Evolutionary conservation across 139 green algal genomes (phyloP).

Genomic region (Micromonas pusilla): DNA sequence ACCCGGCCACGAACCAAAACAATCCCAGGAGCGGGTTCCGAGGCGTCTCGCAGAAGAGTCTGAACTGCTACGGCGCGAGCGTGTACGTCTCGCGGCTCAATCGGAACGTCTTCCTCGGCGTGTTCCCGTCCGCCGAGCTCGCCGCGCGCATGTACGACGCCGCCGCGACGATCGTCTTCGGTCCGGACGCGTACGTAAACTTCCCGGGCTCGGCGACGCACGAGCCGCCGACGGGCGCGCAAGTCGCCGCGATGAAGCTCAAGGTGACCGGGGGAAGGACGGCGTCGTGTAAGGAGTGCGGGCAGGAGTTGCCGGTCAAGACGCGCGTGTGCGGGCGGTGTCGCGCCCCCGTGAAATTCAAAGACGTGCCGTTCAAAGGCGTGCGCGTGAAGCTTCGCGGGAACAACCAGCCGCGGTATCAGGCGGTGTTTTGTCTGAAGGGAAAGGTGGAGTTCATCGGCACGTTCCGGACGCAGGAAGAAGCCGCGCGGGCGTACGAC

Average conservation of each 20-base stretch:
- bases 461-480: too few relatives aligned
- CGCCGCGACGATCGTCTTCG: not conserved
- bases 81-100: not conserved
- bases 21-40: not conserved
- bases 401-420: too few relatives aligned
- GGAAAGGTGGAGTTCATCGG: too few relatives aligned
- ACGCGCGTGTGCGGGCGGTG: not conserved
- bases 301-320: not conserved
- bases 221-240: not conserved
- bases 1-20: too few relatives aligned
- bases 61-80: not conserved
- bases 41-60: not conserved
- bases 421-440: too few relatives aligned
- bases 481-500: too few relatives aligned
- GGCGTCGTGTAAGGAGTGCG: not conserved
- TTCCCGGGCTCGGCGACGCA: not conserved
- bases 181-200: not conserved
- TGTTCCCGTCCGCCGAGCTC: not conserved
- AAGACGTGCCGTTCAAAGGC: not conserved
- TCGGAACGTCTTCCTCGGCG: not conserved
- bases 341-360: not conserved
- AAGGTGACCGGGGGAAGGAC: not conserved
- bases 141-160: not conserved
- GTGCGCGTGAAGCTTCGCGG: too few relatives aligned
- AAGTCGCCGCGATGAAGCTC: not conserved